Evolutionary conservation across 768 basidiomycete species (phyloP).

Genomic region (Mycena metata): DNA sequence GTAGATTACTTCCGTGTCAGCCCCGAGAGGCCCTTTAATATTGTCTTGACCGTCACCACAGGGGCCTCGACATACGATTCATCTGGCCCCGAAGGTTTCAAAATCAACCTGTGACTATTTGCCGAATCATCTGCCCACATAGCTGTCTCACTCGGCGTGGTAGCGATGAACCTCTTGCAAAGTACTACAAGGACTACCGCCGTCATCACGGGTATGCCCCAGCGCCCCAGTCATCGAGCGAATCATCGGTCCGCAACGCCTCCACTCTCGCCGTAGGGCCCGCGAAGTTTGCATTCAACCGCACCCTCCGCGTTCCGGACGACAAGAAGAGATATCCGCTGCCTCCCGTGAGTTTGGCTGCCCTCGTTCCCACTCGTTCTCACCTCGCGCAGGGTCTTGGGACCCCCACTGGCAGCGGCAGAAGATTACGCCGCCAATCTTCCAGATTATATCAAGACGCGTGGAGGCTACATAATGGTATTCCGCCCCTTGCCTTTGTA

Average conservation of each 20-base stretch:
- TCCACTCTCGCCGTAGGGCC: constrained; percentile 13
- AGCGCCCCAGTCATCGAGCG: background rate
- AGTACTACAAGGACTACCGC: background rate
- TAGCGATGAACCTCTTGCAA: background rate
- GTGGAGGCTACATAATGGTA: background rate
- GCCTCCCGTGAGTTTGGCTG: background rate
- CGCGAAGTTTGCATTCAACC: background rate
- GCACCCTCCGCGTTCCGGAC: constrained; percentile 6
- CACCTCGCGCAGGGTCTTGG: background rate
- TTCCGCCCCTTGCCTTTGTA: background rate
- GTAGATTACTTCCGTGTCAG: background rate
- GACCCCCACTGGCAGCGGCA: background rate
- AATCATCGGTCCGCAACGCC: background rate
- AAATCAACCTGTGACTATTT: background rate
- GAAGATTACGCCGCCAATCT: background rate
- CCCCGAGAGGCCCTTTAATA: too few species aligned
- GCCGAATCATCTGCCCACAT: background rate
- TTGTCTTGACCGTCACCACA: background rate
- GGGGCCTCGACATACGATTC: constrained; percentile 5
- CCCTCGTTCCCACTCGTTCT: background rate
- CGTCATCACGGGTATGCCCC: background rate
- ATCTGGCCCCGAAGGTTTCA: background rate
- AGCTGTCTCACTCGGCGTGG: background rate
- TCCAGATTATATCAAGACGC: background rate
- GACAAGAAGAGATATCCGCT: background rate